Conservation (phyloP, 257 asterid genomes). For the Petunia secreta region DNA sequence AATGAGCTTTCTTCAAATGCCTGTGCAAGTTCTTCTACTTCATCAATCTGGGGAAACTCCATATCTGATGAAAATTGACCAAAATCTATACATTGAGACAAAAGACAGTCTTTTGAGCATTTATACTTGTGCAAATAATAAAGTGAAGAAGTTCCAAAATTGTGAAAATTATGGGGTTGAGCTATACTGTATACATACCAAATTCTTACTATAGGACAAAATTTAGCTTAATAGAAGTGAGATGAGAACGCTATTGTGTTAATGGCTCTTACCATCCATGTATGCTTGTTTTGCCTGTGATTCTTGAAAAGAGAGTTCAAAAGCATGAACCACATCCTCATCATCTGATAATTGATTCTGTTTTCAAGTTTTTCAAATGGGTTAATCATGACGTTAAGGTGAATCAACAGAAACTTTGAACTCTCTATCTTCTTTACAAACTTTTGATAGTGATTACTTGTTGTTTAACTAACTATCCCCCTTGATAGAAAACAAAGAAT, state of each 20-base stretch:
- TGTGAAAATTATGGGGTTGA: conserved; percentile 6
- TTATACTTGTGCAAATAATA: not conserved
- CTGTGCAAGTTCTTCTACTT: conserved; percentile 21
- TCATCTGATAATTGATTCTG: conserved; percentile 19
- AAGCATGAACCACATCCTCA: conserved; percentile 11
- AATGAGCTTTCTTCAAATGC: not conserved
- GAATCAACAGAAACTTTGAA: not conserved
- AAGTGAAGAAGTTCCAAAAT: not conserved
- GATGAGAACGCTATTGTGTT: not conserved
- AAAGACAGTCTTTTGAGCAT: not conserved
- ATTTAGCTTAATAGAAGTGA: not conserved
- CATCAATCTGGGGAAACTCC: conserved; percentile 9
- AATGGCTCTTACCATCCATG: not conserved
- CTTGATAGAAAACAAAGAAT: not conserved
- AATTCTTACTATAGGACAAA: not conserved
- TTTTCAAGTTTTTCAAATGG: not conserved
- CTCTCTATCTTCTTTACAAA: not conserved
- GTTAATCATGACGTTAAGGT: not conserved
- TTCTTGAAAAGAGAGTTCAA: conserved; percentile 22
- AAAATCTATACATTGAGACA: not conserved
- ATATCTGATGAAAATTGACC: conserved; percentile 1
- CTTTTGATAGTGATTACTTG: too few species aligned
- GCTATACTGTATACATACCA: not conserved
- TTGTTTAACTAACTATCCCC: too few species aligned
- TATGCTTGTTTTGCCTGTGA: not conserved